phyloP scores from a whole-genome alignment of 768 basidiomycete genomes.

The Dioszegia crocea region DNA sequence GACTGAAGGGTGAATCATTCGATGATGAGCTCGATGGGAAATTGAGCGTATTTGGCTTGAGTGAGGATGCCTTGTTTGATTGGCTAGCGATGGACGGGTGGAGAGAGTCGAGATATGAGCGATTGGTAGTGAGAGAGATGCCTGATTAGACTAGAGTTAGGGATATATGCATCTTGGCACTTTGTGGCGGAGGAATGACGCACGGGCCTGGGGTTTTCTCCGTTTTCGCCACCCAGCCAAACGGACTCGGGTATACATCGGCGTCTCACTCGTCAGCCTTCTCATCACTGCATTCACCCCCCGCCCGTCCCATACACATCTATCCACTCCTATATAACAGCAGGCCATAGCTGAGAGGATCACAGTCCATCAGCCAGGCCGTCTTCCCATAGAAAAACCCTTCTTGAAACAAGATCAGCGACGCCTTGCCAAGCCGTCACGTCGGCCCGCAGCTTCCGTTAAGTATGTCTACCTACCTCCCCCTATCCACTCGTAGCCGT shows the following conservation, averaged over 20 bases:
- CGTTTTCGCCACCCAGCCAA: background rate
- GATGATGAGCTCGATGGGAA: slow-evolving; percentile 42
- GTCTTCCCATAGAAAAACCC: background rate
- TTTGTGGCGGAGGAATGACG: background rate
- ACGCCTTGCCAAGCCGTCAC: too few species aligned
- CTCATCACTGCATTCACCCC: too few species aligned
- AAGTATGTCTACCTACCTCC: slow-evolving; percentile 7
- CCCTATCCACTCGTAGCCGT: background rate
- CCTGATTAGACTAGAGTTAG: slow-evolving; percentile 32
- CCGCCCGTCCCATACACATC: background rate
- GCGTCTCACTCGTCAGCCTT: too few species aligned
- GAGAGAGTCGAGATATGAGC: slow-evolving; percentile 45
- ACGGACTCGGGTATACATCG: too few species aligned
- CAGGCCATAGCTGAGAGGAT: background rate
- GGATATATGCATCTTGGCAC: too few species aligned
- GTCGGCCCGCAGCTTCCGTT: background rate
- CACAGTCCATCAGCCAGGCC: background rate
- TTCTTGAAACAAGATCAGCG: too few species aligned
- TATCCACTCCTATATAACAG: background rate
- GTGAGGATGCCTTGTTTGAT: slow-evolving; percentile 41
- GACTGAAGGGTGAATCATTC: slow-evolving; percentile 38
- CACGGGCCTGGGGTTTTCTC: background rate
- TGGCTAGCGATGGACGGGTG: slow-evolving; percentile 43
- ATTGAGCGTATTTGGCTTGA: slow-evolving; percentile 42
- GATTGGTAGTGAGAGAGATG: slow-evolving; percentile 44